Conservation (phyloP, 768 basidiomycete genomes). For the Hysterangium stoloniferum region DNA sequence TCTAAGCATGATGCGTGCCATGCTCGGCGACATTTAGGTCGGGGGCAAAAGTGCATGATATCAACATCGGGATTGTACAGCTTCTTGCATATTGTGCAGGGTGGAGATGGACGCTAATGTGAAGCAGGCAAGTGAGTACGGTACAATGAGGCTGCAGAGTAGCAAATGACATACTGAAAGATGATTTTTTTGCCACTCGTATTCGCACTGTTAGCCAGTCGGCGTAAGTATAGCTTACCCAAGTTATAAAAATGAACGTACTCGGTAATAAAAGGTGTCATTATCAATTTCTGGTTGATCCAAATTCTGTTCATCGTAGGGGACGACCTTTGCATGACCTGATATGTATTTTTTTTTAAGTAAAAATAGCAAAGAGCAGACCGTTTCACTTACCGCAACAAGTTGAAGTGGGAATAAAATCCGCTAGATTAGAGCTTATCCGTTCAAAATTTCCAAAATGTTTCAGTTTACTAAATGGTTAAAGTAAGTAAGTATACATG, state of each 20-base stretch:
- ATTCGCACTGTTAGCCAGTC: slow-evolving; percentile 27
- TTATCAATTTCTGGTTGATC: slow-evolving; percentile 33
- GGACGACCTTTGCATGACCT: slow-evolving; percentile 30
- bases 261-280: slow-evolving; percentile 38
- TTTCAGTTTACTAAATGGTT: slow-evolving; percentile 28
- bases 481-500: background rate
- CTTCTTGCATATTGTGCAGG: slow-evolving; percentile 35
- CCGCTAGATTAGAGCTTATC: slow-evolving; percentile 39
- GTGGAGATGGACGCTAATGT: slow-evolving; percentile 14
- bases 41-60: slow-evolving; percentile 52
- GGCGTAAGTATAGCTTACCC: too few species aligned
- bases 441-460: slow-evolving; percentile 42
- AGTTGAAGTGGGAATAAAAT: slow-evolving; percentile 37
- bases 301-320: slow-evolving; percentile 32
- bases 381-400: slow-evolving; percentile 39
- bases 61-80: slow-evolving; percentile 40
- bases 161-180: slow-evolving; percentile 29
- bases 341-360: slow-evolving; percentile 2
- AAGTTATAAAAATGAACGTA: background rate
- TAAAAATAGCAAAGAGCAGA: background rate
- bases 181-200: slow-evolving; percentile 27
- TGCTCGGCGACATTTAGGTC: slow-evolving; percentile 36
- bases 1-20: slow-evolving; percentile 45
- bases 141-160: background rate
- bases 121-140: background rate